Evolutionary conservation across 805 yeast species (phyloP).

Genomic region (Sugiyamaella valdiviana): DNA sequence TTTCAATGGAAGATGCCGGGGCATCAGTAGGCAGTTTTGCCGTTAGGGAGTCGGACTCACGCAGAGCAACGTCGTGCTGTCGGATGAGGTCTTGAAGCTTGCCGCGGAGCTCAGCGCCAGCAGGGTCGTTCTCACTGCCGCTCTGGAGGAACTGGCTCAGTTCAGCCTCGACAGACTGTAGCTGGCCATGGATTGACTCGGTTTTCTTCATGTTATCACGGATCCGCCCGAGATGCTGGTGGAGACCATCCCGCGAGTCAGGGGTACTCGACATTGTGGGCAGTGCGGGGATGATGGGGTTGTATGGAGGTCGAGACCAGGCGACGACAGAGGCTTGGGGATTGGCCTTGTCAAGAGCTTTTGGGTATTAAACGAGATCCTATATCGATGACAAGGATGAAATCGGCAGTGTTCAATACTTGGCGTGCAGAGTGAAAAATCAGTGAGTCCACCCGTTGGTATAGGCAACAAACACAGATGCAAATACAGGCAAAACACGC

Average conservation of each 20-base stretch:
- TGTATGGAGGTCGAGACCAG: too few species aligned
- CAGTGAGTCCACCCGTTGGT: too few species aligned
- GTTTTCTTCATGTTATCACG: conserved; percentile 6
- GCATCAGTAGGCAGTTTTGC: neutral
- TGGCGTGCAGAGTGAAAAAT: too few species aligned
- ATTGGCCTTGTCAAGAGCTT: too few species aligned
- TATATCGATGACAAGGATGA: too few species aligned
- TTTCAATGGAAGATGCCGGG: neutral
- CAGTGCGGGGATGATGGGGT: too few species aligned
- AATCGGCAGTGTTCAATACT: too few species aligned
- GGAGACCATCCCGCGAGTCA: conserved; percentile 1
- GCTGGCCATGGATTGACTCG: conserved; percentile 4
- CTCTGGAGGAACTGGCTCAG: conserved; percentile 1
- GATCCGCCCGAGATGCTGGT: conserved; percentile 6
- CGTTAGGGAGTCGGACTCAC: conserved; percentile 1
- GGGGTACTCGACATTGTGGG: neutral
- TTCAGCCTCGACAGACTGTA: conserved; percentile 7
- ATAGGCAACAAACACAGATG: too few species aligned
- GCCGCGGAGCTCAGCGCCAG: neutral
- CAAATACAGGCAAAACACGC: too few species aligned
- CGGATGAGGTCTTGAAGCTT: conserved; percentile 8
- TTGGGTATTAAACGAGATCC: too few species aligned
- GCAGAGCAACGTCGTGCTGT: conserved; percentile 10
- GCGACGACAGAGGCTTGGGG: too few species aligned
- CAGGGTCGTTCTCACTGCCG: neutral